A percentile compares a stretch with the other conserved stretches of the same genome.
These are phyloP conservation scores for Fusarium graminum DNA, from an alignment of 2,329 filamentous ascomycete species.

Conservation along the genomic window DNA sequence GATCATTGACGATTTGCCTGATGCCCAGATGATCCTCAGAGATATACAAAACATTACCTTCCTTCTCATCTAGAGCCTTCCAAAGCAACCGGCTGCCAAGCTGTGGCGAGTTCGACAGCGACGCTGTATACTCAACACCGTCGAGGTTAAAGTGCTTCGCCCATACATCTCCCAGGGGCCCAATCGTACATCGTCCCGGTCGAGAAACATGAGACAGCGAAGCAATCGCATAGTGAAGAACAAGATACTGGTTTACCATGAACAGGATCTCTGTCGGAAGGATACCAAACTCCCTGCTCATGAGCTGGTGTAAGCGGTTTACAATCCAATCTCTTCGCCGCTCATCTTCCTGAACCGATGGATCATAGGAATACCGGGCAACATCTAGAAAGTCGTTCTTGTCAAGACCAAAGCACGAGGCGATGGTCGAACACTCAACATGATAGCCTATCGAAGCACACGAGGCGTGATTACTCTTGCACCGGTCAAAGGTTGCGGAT, in stretches of 20 bases:
- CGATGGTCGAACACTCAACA: slow-evolving; percentile 21
- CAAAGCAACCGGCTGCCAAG: slow-evolving; percentile 14
- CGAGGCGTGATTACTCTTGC: slow-evolving; percentile 20
- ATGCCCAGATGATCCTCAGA: slow-evolving; percentile 37
- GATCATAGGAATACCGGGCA: slow-evolving; percentile 30
- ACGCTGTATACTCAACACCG: slow-evolving; percentile 26
- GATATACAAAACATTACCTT: slow-evolving; percentile 12
- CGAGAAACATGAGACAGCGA: slow-evolving; percentile 7
- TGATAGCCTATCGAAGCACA: slow-evolving; percentile 33
- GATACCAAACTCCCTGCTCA: background rate
- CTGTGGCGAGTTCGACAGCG: slow-evolving; percentile 19
- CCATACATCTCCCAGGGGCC: slow-evolving; percentile 26
- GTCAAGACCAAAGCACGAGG: slow-evolving; percentile 4
- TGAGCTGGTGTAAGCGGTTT: slow-evolving; percentile 9
- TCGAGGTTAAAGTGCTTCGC: slow-evolving; percentile 25
- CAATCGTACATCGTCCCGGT: slow-evolving; percentile 3
- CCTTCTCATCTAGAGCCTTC: background rate
- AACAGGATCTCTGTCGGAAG: slow-evolving; percentile 23
- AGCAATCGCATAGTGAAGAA: slow-evolving; percentile 23
- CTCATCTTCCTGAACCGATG: slow-evolving; percentile 11
- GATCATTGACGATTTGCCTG: slow-evolving; percentile 12
- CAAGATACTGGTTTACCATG: slow-evolving; percentile 13
- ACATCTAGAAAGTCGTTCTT: slow-evolving; percentile 12
- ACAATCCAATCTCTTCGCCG: slow-evolving; percentile 20
- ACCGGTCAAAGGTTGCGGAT: slow-evolving; percentile 19